phyloP scores from a whole-genome alignment of 2,329 filamentous ascomycete species.

The Aspergillus sp. region DNA sequence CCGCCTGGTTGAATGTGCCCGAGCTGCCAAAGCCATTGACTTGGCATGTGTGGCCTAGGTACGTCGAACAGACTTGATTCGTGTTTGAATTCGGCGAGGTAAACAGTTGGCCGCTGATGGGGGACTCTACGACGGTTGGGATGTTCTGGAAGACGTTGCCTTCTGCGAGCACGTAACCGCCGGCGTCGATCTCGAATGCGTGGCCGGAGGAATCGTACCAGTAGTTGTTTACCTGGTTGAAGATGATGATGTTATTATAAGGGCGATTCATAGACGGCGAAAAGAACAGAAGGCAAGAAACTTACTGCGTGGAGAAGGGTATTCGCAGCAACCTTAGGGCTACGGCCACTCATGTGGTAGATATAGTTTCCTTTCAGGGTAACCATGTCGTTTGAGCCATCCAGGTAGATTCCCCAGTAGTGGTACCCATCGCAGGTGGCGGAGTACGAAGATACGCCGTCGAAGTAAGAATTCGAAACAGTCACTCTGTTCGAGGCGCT shows the following conservation, averaged over 20 bases:
- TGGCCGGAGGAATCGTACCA: slow-evolving; percentile 57
- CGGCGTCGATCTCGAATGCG: slow-evolving; percentile 54
- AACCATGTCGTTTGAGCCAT: slow-evolving; percentile 55
- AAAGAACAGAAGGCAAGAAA: no score
- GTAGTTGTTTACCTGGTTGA: slow-evolving; percentile 55
- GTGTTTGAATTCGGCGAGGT: slow-evolving; percentile 31
- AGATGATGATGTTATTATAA: no score
- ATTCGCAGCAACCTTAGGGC: slow-evolving; percentile 57
- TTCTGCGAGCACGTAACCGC: slow-evolving; percentile 53
- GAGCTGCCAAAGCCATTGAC: slow-evolving; percentile 49
- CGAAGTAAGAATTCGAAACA: slow-evolving; percentile 61
- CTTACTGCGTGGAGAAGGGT: slow-evolving; percentile 55
- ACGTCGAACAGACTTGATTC: slow-evolving; percentile 45
- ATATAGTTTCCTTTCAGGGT: slow-evolving; percentile 64
- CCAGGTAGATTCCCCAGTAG: slow-evolving; percentile 62
- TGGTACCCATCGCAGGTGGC: slow-evolving; percentile 60
- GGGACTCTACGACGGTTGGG: slow-evolving; percentile 32
- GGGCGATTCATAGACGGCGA: no score
- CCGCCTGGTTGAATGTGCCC: slow-evolving; percentile 38
- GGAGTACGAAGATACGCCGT: slow-evolving; percentile 57
- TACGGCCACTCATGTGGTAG: slow-evolving; percentile 52
- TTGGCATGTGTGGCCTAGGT: slow-evolving; percentile 53
- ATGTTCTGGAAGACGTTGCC: slow-evolving; percentile 61
- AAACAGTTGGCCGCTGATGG: slow-evolving; percentile 40
- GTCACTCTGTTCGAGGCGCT: slow-evolving; percentile 56